Evolutionary conservation across 108 stramenopile species (phyloP).

Genomic region (Cyclotella choctawhatcheeana): DNA sequence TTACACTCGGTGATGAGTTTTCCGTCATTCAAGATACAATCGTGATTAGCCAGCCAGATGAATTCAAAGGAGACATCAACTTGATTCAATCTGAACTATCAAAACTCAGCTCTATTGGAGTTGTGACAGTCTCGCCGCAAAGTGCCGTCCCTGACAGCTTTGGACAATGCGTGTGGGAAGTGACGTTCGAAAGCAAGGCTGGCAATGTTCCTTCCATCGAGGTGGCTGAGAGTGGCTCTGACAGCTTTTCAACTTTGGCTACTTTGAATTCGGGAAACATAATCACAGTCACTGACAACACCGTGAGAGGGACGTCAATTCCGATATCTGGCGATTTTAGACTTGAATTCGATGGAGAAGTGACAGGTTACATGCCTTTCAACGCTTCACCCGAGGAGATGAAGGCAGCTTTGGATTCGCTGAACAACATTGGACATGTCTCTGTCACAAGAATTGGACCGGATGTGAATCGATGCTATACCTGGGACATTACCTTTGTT

Average conservation of each 20-base stretch:
- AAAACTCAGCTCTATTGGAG: slow-evolving; percentile 66
- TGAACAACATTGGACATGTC: slow-evolving; percentile 69
- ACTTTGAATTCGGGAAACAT: slow-evolving; percentile 36
- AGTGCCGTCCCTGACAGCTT: slow-evolving; percentile 31
- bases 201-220: slow-evolving; percentile 57
- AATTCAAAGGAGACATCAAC: slow-evolving; percentile 52
- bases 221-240: slow-evolving; percentile 41
- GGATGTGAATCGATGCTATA: slow-evolving; percentile 77
- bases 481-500: slow-evolving; percentile 79
- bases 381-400: slow-evolving; percentile 62
- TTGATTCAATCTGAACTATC: slow-evolving; percentile 80
- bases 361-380: slow-evolving; percentile 72
- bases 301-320: slow-evolving; percentile 48
- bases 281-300: slow-evolving; percentile 34
- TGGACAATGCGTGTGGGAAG: slow-evolving; percentile 63
- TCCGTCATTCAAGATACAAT: slow-evolving; percentile 51
- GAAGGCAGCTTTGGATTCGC: slow-evolving; percentile 65
- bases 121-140: slow-evolving; percentile 61
- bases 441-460: slow-evolving; percentile 59
- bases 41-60: slow-evolving; percentile 43
- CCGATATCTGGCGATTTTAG: slow-evolving; percentile 74
- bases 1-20: slow-evolving; percentile 37
- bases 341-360: slow-evolving; percentile 64
- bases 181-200: slow-evolving; percentile 82
- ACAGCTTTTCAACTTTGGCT: slow-evolving; percentile 37